Base-by-base conservation (phyloP, 495 filamentous ascomycete genomes). In the Bacidia rubella region DNA sequence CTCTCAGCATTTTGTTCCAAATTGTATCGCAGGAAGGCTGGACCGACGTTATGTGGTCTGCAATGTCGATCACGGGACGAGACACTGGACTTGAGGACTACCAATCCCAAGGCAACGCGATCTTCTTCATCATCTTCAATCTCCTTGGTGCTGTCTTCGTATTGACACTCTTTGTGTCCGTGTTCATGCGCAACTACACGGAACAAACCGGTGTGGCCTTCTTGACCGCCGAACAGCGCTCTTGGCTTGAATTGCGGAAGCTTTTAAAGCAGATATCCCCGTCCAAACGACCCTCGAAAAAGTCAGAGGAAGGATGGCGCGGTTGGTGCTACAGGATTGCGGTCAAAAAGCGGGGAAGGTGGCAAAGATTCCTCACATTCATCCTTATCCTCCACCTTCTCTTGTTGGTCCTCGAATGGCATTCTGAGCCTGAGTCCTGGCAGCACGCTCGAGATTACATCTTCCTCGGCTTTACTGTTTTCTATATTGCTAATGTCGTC, bases 111-210 rank as follows among this genome's bases (percentile, higher is more conserved):
- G 87, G 82, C 21, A 95, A 97, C 57, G 90, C 85, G 1, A 57
- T 96, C 21, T 97, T 95, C 75, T 95, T 97, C 66, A 79, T 99
- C 46, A 76, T 87, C 11, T 99, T 97, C 79, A 99, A 99, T 66
- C 77, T 99, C 57, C 76, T 99, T 53, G 90, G 88, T 22, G 86
- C 93, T 2, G 93, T 99, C 62, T 99, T 99, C 71, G 87, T 99
- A 47, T 72, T 99, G 67, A 99, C 93, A 1, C 71, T 99, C 62
- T 99, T 99, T 64, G 92, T 97, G 29, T 96, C 92, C 56, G 92
- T 99, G 46, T 99, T 99, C 66, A 99, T 99, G 93, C 85, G 92
- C 42, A 97, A 93, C 65, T 97, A 97, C 70, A 97, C 92, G 2
- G 92, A 99, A 69, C 89, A 97, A 66, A 99, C 92, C 10, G 92